Base-by-base conservation (phyloP, 805 yeast species). In the Kodamaea neixiangensis region DNA sequence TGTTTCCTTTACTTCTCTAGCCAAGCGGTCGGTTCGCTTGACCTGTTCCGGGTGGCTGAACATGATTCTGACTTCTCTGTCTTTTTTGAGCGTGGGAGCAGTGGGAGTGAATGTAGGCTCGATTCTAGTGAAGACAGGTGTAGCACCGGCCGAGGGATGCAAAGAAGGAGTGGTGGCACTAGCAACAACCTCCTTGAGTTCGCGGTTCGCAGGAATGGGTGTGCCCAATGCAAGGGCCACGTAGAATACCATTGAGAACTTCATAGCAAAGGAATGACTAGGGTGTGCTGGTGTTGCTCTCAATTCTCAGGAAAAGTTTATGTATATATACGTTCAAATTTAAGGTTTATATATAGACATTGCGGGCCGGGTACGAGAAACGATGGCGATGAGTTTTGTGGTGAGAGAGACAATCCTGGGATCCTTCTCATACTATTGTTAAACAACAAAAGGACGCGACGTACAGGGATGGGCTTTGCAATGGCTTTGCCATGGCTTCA, bases 121-220 rank as follows among this genome's bases (percentile, higher is more conserved):
- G 20, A 61, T 47, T 10, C 59, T 54, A 13, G 60, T 49, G 42
- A 57, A 57, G 2, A 57, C 37, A 3, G 51, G 35, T 19, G 55
- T 52, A 9, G 18, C 39, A 9, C 15, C 31, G 7, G 52, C 40
- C 33, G 51, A 43, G 17, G 53, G 44, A 3, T 43, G 46, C 4
- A 43, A 21, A 3, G 44, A 7, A 37, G 51, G 33, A 2, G 45
- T 29, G 21, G 53, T 46, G 13, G 43, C 35, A 14, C 29, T 44
- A 1, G 49, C 17, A 5, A 11, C 34, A 31, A 22, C 21, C 6
- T 68, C 68, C 49, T 58, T 59, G 39, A 66, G 56, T 35, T 58
- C 52, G 13, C 57, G 39, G 51, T 68, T 59, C 18, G 71, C 72
- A 2, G 72, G 69, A 9, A 68, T 52, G 1, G 72, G 72, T 10